These are phyloP conservation scores for Choiromyces venosus DNA, from an alignment of 495 filamentous ascomycete genomes.

Conservation along the genomic window DNA sequence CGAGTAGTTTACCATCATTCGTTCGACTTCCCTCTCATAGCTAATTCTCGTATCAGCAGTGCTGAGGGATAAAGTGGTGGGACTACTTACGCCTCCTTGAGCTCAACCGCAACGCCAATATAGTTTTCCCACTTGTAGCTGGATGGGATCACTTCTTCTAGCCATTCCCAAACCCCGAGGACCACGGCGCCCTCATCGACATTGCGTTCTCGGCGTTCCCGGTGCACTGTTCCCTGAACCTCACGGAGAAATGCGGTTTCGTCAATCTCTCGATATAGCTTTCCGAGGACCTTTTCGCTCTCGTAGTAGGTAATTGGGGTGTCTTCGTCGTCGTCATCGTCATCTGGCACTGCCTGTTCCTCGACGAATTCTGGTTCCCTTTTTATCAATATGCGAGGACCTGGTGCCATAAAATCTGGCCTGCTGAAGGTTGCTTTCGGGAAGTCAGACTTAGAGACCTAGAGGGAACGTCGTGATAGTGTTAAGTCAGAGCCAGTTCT, in stretches of 20 bases:
- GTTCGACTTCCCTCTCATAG: constrained; percentile 59
- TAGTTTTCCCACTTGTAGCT: constrained; percentile 21
- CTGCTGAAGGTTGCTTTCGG: constrained; percentile 46
- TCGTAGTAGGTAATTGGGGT: constrained; percentile 56
- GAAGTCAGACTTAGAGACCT: constrained; percentile 47
- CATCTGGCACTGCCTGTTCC: constrained; percentile 41
- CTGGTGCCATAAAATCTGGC: constrained; percentile 65
- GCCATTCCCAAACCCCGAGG: constrained; percentile 47
- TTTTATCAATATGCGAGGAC: constrained; percentile 54
- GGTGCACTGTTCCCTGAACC: constrained; percentile 46
- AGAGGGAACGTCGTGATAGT: background rate
- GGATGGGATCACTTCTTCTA: constrained; percentile 34
- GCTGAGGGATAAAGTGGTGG: constrained; percentile 5
- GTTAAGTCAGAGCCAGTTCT: background rate
- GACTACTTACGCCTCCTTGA: constrained; percentile 25
- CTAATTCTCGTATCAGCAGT: constrained; percentile 42
- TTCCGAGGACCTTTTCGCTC: constrained; percentile 64
- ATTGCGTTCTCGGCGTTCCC: constrained; percentile 23
- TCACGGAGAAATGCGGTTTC: constrained; percentile 61
- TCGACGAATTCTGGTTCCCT: constrained; percentile 46
- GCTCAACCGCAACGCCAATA: constrained; percentile 11
- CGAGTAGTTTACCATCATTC: constrained; percentile 55
- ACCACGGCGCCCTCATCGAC: constrained; percentile 43
- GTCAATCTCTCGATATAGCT: constrained; percentile 68
- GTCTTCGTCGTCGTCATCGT: constrained; percentile 55